Evolutionary conservation across 306 rosid genomes (phyloP).

Genomic region (Senna tora): DNA sequence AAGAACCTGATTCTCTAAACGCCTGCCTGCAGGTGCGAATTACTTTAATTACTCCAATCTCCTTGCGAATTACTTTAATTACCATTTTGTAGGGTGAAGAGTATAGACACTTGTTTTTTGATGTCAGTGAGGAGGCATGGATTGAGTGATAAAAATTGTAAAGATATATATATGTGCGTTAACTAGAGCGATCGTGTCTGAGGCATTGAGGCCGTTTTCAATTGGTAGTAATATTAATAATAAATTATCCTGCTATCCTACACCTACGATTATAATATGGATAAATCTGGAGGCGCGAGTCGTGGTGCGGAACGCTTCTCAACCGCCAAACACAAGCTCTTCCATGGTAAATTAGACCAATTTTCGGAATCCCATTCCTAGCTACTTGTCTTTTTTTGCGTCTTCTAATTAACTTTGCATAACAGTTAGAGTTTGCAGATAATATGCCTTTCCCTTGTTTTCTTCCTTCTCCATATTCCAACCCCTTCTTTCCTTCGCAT

Average conservation of each 20-base stretch:
- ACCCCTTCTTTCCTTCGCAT: neutral
- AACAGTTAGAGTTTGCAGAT: conserved; percentile 41
- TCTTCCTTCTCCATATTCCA: neutral
- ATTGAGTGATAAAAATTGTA: too few relatives aligned
- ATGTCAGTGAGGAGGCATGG: too few relatives aligned
- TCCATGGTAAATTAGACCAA: conserved; percentile 35
- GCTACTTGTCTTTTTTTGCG: conserved; percentile 51
- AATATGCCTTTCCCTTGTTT: conserved; percentile 27
- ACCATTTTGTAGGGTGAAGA: too few relatives aligned
- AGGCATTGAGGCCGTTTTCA: conserved; percentile 23
- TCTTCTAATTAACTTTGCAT: conserved; percentile 36
- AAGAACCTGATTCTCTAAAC: conserved; percentile 77
- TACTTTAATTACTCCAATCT: conserved; percentile 35
- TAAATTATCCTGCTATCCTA: neutral
- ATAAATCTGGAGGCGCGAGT: conserved; percentile 46
- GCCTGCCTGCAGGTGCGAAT: conserved; percentile 31
- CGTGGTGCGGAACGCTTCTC: conserved; percentile 49
- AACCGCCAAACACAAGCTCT: conserved; percentile 35
- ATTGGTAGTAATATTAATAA: neutral
- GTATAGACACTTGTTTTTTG: too few relatives aligned
- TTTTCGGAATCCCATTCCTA: neutral
- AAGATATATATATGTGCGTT: too few relatives aligned
- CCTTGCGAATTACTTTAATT: too few relatives aligned
- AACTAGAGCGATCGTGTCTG: neutral
- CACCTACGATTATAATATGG: conserved; percentile 43